Conservation (phyloP, 805 yeast genomes). For the Lipomyces mesembrius region DNA sequence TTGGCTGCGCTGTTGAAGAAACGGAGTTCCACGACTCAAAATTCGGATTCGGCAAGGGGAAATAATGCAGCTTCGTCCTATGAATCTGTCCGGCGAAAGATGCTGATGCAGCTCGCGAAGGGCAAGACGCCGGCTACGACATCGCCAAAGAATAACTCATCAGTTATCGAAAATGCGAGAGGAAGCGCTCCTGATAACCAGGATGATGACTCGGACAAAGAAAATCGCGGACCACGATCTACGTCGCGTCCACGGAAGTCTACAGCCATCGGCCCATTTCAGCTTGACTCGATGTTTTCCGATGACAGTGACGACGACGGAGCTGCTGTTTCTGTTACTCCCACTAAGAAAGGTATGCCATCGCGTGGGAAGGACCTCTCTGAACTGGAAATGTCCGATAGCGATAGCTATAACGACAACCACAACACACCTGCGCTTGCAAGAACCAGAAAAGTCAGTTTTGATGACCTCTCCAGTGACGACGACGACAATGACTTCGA, state of each 20-base stretch:
- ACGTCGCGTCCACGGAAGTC: neutral
- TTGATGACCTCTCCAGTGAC: neutral
- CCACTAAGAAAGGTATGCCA: neutral
- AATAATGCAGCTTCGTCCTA: neutral
- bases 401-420: slow-evolving; percentile 23
- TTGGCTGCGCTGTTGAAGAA: slow-evolving; percentile 5
- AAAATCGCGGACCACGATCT: neutral
- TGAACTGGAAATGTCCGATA: slow-evolving; percentile 15
- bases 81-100: neutral
- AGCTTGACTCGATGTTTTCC: slow-evolving; percentile 1
- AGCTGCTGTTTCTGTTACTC: neutral
- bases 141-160: neutral
- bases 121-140: neutral
- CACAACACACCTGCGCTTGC: neutral
- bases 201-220: slow-evolving; percentile 1
- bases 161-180: neutral
- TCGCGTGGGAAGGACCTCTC: neutral
- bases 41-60: neutral
- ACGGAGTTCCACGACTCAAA: neutral
- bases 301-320: slow-evolving; percentile 5
- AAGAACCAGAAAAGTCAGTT: neutral
- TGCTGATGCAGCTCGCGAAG: slow-evolving; percentile 8
- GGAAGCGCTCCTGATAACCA: neutral
- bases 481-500: neutral
- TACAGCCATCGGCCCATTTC: slow-evolving; percentile 3